A percentile compares a stretch with the other conserved stretches of the same genome.
Evolutionary conservation across 495 filamentous ascomycete genomes (phyloP).

Genomic region (Saxophila tyrrhenica): DNA sequence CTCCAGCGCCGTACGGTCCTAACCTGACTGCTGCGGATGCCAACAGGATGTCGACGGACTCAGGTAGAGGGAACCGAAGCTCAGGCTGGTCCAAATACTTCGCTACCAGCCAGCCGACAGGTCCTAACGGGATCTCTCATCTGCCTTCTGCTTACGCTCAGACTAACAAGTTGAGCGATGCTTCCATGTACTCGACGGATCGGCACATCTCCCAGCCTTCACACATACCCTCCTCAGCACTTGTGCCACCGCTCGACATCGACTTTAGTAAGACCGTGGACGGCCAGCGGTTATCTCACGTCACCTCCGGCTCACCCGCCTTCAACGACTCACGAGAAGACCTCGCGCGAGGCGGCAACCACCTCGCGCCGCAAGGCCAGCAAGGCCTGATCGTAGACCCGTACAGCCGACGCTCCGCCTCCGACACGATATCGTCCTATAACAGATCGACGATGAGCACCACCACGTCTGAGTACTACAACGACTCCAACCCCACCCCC

Average conservation of each 20-base stretch:
- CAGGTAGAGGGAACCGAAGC: slow-evolving; percentile 31
- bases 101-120: slow-evolving; percentile 40
- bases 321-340: slow-evolving; percentile 16
- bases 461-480: slow-evolving; percentile 41
- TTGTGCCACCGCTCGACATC: slow-evolving; percentile 19
- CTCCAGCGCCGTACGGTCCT: neutral
- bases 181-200: slow-evolving; percentile 9
- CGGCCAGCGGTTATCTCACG: slow-evolving; percentile 16
- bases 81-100: slow-evolving; percentile 57
- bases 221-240: slow-evolving; percentile 13
- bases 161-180: slow-evolving; percentile 2
- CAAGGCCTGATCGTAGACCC: slow-evolving; percentile 17
- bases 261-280: slow-evolving; percentile 17
- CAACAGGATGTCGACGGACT: slow-evolving; percentile 3
- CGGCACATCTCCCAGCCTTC: slow-evolving; percentile 4
- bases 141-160: slow-evolving; percentile 15
- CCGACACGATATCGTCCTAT: slow-evolving; percentile 24
- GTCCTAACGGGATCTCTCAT: slow-evolving; percentile 27
- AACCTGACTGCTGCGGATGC: neutral
- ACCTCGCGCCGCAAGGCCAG: slow-evolving; percentile 5
- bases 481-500: slow-evolving; percentile 31
- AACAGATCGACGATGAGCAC: slow-evolving; percentile 48
- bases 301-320: slow-evolving; percentile 12
- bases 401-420: slow-evolving; percentile 17
- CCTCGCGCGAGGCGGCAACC: slow-evolving; percentile 5